phyloP scores from a whole-genome alignment of 306 rosid species.

The Ceratonia siliqua region DNA sequence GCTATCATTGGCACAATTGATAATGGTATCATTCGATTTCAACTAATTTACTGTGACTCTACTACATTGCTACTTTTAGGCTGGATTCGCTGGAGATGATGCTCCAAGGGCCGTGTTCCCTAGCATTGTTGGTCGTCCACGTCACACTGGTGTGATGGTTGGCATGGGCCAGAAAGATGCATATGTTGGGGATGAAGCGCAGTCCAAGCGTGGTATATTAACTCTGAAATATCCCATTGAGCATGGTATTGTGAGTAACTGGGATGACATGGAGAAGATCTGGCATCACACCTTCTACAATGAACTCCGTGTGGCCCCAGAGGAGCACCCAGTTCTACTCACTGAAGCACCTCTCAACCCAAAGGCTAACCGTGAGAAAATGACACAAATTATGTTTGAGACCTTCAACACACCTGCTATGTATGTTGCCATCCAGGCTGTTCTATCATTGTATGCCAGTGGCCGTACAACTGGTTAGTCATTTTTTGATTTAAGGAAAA shows the following conservation, averaged over 20 bases:
- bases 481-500: not conserved
- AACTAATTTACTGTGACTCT: not conserved
- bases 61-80: constrained; percentile 46
- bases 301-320: constrained; percentile 88
- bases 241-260: constrained; percentile 89
- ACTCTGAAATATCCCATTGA: constrained; percentile 87
- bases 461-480: constrained; percentile 91
- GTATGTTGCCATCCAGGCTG: constrained; percentile 94
- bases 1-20: not conserved
- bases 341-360: constrained; percentile 96
- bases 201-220: constrained; percentile 82
- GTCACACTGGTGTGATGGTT: constrained; percentile 94
- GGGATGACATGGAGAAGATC: constrained; percentile 97
- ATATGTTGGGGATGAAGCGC: constrained; percentile 92
- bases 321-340: constrained; percentile 86
- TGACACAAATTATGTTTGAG: constrained; percentile 94
- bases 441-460: constrained; percentile 84
- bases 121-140: constrained; percentile 90
- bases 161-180: constrained; percentile 98
- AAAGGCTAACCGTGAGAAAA: constrained; percentile 89
- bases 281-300: constrained; percentile 95
- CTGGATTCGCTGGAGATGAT: constrained; percentile 97
- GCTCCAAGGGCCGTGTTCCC: constrained; percentile 97
- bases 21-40: not conserved
- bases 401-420: constrained; percentile 89